These are phyloP conservation scores for Penicillium sp. DNA, from an alignment of 2,329 filamentous ascomycete genomes.

Conservation along the genomic window DNA sequence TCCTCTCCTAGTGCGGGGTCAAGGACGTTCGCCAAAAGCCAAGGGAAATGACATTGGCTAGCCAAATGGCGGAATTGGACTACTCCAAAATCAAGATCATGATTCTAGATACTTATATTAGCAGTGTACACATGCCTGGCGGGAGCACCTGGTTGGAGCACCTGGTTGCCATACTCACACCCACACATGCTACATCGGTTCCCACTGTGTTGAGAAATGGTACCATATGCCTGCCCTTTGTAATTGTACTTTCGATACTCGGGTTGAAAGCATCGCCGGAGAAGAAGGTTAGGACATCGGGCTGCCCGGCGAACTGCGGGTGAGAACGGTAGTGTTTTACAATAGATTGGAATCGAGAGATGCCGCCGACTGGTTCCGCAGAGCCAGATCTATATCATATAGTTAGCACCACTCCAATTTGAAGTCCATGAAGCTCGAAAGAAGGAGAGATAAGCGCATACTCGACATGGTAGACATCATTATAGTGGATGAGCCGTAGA, in stretches of 20 bases:
- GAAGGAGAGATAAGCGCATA: slow-evolving; percentile 25
- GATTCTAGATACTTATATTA: slow-evolving; percentile 59
- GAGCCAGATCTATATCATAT: slow-evolving; percentile 54
- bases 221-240: slow-evolving; percentile 89
- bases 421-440: background rate
- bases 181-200: slow-evolving; percentile 77
- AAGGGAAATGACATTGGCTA: slow-evolving; percentile 76
- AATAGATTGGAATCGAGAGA: slow-evolving; percentile 75
- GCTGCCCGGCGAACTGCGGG: slow-evolving; percentile 59
- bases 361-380: slow-evolving; percentile 78
- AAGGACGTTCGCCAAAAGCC: slow-evolving; percentile 84
- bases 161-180: slow-evolving; percentile 54
- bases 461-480: slow-evolving; percentile 92
- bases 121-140: slow-evolving; percentile 6
- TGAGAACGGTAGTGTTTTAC: slow-evolving; percentile 70
- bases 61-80: slow-evolving; percentile 72
- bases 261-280: slow-evolving; percentile 93
- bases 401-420: background rate
- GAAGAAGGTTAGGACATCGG: slow-evolving; percentile 73
- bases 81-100: slow-evolving; percentile 90
- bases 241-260: slow-evolving; percentile 81
- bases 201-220: slow-evolving; percentile 74
- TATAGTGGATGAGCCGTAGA: slow-evolving; percentile 82
- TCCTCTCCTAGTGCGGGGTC: slow-evolving; percentile 76
- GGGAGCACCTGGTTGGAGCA: background rate